phyloP scores from a whole-genome alignment of 225 moss, liverwort and hornwort species.

The Physcomitrellopsis africana region DNA sequence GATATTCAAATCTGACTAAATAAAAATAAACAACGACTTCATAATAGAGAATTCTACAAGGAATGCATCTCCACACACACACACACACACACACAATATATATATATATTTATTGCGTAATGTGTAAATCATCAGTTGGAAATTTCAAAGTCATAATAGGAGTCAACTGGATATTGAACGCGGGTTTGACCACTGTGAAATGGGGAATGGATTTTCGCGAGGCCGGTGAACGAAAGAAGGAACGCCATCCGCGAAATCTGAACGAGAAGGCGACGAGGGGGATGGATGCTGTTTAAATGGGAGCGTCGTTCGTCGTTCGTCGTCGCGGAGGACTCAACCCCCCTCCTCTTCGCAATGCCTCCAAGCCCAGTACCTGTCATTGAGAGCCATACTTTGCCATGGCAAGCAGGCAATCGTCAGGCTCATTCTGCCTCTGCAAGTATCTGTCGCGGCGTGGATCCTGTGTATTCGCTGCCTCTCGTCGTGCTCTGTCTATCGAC shows the following conservation, averaged over 20 bases:
- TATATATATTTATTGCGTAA: too few species aligned
- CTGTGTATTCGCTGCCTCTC: background rate
- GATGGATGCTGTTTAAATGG: background rate
- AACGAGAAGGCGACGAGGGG: background rate
- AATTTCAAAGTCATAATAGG: too few species aligned
- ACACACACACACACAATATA: too few species aligned
- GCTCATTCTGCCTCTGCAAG: background rate
- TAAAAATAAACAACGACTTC: too few species aligned
- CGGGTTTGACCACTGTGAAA: too few species aligned
- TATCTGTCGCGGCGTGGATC: background rate
- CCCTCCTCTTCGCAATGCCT: background rate
- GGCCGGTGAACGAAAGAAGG: background rate
- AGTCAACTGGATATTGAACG: too few species aligned
- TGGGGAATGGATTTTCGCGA: too few species aligned
- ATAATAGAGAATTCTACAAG: too few species aligned
- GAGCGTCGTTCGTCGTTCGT: conserved; percentile 9
- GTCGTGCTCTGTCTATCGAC: background rate
- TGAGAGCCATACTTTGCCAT: conserved; percentile 10
- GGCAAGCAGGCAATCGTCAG: conserved; percentile 10
- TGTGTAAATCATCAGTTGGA: too few species aligned
- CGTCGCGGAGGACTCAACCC: background rate
- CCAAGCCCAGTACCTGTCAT: conserved; percentile 15
- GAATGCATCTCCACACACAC: too few species aligned
- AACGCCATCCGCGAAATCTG: background rate
- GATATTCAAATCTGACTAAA: too few species aligned